Conservation (phyloP, 441 rosid species). For the Arabidopsis lyrata region DNA sequence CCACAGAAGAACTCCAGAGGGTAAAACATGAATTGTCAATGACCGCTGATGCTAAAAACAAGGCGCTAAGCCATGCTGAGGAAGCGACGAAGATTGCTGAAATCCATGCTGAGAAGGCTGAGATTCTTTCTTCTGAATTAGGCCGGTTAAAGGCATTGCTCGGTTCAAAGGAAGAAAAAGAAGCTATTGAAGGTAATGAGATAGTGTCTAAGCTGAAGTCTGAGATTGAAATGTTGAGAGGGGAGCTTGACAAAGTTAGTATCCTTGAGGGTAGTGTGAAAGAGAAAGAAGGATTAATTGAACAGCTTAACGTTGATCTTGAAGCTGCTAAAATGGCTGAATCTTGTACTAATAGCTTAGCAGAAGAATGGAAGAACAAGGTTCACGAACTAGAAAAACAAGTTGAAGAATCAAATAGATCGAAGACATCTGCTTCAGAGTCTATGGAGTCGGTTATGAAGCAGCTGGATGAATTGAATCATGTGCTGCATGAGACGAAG, state of each 20-base stretch:
- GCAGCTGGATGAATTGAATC: constrained; percentile 73
- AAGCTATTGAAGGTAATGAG: constrained; percentile 58
- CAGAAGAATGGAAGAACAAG: constrained; percentile 67
- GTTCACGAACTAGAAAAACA: constrained; percentile 68
- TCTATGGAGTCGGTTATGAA: constrained; percentile 76
- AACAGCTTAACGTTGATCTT: constrained; percentile 77
- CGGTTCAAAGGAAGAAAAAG: constrained; percentile 68
- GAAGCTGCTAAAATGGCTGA: constrained; percentile 90
- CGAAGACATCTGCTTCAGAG: constrained; percentile 78
- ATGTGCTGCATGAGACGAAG: constrained; percentile 67
- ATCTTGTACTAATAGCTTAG: constrained; percentile 69
- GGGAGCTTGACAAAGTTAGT: constrained; percentile 60
- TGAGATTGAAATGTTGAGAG: constrained; percentile 62
- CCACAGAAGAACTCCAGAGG: constrained; percentile 75
- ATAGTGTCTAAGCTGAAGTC: constrained; percentile 55
- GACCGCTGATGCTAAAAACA: constrained; percentile 80
- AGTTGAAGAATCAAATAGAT: constrained; percentile 60
- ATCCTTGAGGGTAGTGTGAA: constrained; percentile 54
- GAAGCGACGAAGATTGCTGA: constrained; percentile 90
- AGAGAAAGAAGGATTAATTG: constrained; percentile 68
- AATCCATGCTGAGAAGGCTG: constrained; percentile 78
- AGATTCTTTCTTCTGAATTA: constrained; percentile 74
- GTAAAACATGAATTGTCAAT: constrained; percentile 74
- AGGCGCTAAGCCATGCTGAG: constrained; percentile 82
- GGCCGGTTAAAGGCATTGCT: constrained; percentile 64